Base-by-base conservation (phyloP, 495 filamentous ascomycete genomes). In the Penicillium turbatum region DNA sequence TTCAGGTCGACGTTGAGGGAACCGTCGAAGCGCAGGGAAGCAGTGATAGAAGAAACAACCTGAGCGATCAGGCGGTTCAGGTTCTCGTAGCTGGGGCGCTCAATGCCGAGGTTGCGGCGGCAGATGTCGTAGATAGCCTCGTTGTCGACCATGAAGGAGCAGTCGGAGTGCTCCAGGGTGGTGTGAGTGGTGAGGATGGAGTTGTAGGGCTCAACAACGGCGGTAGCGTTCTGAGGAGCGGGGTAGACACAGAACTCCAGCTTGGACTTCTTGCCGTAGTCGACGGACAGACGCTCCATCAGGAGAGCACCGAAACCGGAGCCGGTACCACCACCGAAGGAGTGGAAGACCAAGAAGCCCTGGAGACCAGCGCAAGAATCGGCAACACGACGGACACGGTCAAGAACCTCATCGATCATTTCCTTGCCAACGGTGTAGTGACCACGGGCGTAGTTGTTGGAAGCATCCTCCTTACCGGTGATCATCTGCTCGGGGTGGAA, bases 71-170 rank as follows among this genome's bases (percentile, higher is more conserved):
- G 78, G 61, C 93, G 90, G 83, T 98, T 98, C 53, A 98, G 83
- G 82, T 97, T 95, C 77, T 95, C 93, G 72, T 92, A 95, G 77
- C 90, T 91, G 63, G 93, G 93, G 48, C 95, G 88, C 79, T 96
- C 89, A 61, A 98, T 91, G 61, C 90, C 92, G 53, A 98, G 82
- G 79, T 97, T 97, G 66, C 92, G 85, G 66, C 90, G 86, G 85
- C 93, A 98, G 74, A 98, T 97, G 72, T 97, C 95, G 75, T 97
- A 98, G 75, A 98, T 96, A 63, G 93, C 93, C 79, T 98, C 93
- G 72, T 98, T 98, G 76, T 98, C 93, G 58, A 98, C 95, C 86
- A 98, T 91, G 84, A 98, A 98, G 60, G 88, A 92, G 82, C 93
- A 98, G 81, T 98, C 93, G 55, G 92, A 95, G 80, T 98, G 91